phyloP scores from a whole-genome alignment of 2,329 filamentous ascomycete genomes.

The Epichloe sibirici region DNA sequence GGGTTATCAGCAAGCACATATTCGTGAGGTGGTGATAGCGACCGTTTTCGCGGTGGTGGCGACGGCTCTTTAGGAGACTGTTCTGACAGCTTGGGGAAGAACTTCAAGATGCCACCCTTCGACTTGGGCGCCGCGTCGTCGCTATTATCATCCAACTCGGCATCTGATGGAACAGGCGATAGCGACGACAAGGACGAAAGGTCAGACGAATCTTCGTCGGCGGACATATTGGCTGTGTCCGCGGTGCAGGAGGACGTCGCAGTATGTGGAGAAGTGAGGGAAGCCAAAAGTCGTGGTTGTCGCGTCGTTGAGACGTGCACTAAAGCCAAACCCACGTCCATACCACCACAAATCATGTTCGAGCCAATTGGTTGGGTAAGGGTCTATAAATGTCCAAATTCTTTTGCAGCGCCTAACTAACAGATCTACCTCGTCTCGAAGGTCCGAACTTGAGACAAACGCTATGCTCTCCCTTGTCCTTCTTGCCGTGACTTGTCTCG shows the following conservation, averaged over 20 bases:
- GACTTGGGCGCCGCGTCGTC: constrained; percentile 27
- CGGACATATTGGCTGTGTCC: constrained; percentile 33
- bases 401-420: constrained; percentile 10
- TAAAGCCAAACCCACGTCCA: constrained; percentile 13
- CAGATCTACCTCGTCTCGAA: constrained; percentile 2
- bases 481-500: neutral
- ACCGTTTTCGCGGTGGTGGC: constrained; percentile 63
- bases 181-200: constrained; percentile 45
- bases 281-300: constrained; percentile 15
- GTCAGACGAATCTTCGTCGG: constrained; percentile 51
- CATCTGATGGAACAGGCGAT: constrained; percentile 32
- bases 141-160: constrained; percentile 36
- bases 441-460: neutral
- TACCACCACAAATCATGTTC: constrained; percentile 21
- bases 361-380: constrained; percentile 19
- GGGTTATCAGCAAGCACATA: constrained; percentile 81
- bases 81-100: constrained; percentile 48
- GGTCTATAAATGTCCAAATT: constrained; percentile 8
- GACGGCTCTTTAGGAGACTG: constrained; percentile 43
- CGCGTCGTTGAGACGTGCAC: constrained; percentile 17
- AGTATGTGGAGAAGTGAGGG: constrained; percentile 17
- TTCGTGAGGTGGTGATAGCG: constrained; percentile 82
- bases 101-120: constrained; percentile 52
- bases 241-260: constrained; percentile 13
- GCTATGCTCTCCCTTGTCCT: neutral